Conservation (phyloP, 2,329 filamentous ascomycete species). For the Cladosporium sp. region DNA sequence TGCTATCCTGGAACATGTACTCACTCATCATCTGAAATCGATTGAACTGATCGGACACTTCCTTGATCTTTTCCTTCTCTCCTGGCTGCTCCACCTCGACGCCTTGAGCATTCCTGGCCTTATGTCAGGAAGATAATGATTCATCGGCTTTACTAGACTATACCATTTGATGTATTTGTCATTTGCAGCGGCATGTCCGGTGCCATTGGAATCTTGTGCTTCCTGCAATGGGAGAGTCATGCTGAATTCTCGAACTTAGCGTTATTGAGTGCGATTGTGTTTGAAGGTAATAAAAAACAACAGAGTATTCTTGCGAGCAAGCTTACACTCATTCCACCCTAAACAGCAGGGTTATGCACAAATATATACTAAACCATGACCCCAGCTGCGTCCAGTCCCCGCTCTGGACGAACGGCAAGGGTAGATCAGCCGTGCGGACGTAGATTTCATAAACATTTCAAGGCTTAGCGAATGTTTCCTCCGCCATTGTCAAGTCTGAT, state of each 20-base stretch:
- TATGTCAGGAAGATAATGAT: background rate
- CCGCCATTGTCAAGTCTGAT: background rate
- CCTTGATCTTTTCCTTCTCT: conserved; percentile 32
- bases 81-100: conserved; percentile 28
- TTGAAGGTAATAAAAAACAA: background rate
- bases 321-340: background rate
- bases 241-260: background rate
- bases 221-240: conserved; percentile 9
- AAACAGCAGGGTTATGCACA: background rate
- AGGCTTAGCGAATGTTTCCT: too few species aligned
- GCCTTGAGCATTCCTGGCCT: conserved; percentile 27
- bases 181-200: conserved; percentile 12
- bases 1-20: background rate
- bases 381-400: background rate
- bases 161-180: conserved; percentile 22
- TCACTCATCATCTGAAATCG: conserved; percentile 34
- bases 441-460: too few species aligned
- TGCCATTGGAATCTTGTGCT: conserved; percentile 15
- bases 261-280: background rate
- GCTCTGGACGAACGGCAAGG: conserved; percentile 10
- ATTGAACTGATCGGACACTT: conserved; percentile 33
- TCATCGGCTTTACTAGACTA: background rate
- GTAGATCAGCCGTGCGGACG: background rate
- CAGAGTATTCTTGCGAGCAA: background rate
- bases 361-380: background rate